Conservation (phyloP, 176 grass and related monocot species). For the Thinopyrum elongatum region DNA sequence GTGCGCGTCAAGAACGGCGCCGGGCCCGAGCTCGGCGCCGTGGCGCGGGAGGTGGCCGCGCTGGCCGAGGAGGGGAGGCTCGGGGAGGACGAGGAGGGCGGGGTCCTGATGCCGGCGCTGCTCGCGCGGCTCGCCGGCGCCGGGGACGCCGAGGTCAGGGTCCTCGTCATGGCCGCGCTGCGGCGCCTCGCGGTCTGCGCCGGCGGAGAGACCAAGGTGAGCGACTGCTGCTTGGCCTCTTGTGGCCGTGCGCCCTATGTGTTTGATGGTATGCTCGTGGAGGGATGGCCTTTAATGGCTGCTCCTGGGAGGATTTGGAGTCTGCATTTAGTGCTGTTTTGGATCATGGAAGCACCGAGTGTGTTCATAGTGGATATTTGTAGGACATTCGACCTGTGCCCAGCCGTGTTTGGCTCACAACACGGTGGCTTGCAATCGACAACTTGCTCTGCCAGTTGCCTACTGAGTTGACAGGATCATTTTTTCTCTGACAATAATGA, state of each 20-base stretch:
- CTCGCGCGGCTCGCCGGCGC: constrained; percentile 39
- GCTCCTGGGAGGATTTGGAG: too few species aligned
- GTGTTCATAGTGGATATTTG: too few species aligned
- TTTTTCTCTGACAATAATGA: not conserved
- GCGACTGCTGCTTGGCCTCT: too few species aligned
- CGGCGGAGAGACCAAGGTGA: constrained; percentile 58
- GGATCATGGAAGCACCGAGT: too few species aligned
- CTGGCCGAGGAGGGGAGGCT: constrained; percentile 39
- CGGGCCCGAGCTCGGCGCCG: constrained; percentile 32
- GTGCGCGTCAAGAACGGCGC: constrained; percentile 59
- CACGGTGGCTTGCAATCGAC: too few species aligned
- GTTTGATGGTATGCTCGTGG: too few species aligned
- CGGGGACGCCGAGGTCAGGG: constrained; percentile 39
- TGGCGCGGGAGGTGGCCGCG: constrained; percentile 37
- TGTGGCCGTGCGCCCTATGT: too few species aligned
- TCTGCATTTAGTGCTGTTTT: too few species aligned
- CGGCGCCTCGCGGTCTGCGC: constrained; percentile 41
- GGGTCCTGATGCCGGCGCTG: constrained; percentile 48
- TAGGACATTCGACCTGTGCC: too few species aligned
- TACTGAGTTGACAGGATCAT: not conserved
- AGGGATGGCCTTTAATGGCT: too few species aligned
- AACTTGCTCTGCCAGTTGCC: too few species aligned
- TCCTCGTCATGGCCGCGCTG: constrained; percentile 53
- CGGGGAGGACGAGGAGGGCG: constrained; percentile 47
- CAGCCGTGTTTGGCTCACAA: too few species aligned